Percentiles rank a stretch among this genome's conserved stretches.
These are phyloP conservation scores for Phlyctochytrium bullatum DNA, from an alignment of 192 early-diverging fungal genomes.

Conservation along the genomic window DNA sequence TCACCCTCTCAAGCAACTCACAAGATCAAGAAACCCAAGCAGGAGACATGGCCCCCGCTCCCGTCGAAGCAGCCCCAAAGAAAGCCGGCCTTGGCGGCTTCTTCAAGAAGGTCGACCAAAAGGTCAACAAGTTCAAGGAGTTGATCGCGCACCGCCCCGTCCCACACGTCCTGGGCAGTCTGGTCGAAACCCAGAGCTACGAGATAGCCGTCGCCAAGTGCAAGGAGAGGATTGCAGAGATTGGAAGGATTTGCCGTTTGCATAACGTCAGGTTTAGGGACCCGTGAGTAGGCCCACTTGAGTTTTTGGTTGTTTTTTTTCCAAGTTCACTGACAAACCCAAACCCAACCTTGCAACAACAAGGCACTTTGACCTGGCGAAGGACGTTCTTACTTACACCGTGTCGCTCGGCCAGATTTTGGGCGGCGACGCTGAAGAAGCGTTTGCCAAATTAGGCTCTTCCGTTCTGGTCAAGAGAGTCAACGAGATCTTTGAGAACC, in stretches of 20 bases:
- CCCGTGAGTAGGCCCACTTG: constrained; percentile 1
- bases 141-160: too few relatives aligned
- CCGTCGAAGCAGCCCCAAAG: too few relatives aligned
- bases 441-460: neutral
- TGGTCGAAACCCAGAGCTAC: constrained; percentile 7
- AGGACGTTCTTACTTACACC: constrained; percentile 17
- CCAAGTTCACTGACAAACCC: neutral
- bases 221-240: constrained; percentile 17
- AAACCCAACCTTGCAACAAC: neutral
- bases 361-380: constrained; percentile 24
- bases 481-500: constrained; percentile 44
- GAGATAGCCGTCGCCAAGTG: constrained; percentile 19
- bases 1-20: too few relatives aligned
- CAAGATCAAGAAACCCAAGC: too few relatives aligned
- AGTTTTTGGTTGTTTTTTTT: neutral
- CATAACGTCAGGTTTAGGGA: constrained; percentile 27
- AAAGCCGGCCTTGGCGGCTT: too few relatives aligned
- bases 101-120: too few relatives aligned
- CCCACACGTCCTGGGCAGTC: too few relatives aligned
- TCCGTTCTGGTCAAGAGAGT: constrained; percentile 25
- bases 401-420: neutral
- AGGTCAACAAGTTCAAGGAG: too few relatives aligned
- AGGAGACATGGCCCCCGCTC: too few relatives aligned
- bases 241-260: constrained; percentile 11
- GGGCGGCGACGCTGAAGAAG: too few relatives aligned